phyloP scores from a whole-genome alignment of 2,329 filamentous ascomycete species.

The Penicillium sp. region DNA sequence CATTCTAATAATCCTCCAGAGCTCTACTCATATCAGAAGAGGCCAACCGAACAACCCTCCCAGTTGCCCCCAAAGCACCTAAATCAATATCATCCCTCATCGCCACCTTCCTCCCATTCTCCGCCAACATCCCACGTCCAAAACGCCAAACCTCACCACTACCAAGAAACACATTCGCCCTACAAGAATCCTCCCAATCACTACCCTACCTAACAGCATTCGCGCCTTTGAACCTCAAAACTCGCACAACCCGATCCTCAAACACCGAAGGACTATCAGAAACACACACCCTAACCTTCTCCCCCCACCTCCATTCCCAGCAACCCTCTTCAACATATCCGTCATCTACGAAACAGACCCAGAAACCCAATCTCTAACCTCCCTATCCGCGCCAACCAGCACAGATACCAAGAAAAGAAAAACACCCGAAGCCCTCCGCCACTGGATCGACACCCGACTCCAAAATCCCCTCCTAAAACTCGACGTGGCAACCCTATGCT shows the following conservation, averaged over 20 bases:
- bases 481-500: conserved; percentile 42
- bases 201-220: conserved; percentile 68
- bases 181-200: conserved; percentile 53
- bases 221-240: conserved; percentile 58
- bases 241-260: conserved; percentile 28
- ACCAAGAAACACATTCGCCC: conserved; percentile 62
- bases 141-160: conserved; percentile 37
- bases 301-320: conserved; percentile 38
- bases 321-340: conserved; percentile 32
- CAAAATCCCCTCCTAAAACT: conserved; percentile 35
- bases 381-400: conserved; percentile 28
- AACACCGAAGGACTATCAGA: conserved; percentile 26
- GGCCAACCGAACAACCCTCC: conserved; percentile 19
- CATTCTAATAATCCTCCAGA: conserved; percentile 28
- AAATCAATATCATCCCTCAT: conserved; percentile 36
- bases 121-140: conserved; percentile 26
- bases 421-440: conserved; percentile 30
- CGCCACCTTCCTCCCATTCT: conserved; percentile 43
- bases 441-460: conserved; percentile 37
- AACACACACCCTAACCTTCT: conserved; percentile 36
- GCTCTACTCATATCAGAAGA: conserved; percentile 32
- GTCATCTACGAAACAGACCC: conserved; percentile 37
- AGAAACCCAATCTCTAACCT: conserved; percentile 35
- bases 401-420: conserved; percentile 18
- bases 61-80: conserved; percentile 21